These are phyloP conservation scores for Chlorella sorokiniana DNA, from an alignment of 139 green algal species.

Conservation along the genomic window DNA sequence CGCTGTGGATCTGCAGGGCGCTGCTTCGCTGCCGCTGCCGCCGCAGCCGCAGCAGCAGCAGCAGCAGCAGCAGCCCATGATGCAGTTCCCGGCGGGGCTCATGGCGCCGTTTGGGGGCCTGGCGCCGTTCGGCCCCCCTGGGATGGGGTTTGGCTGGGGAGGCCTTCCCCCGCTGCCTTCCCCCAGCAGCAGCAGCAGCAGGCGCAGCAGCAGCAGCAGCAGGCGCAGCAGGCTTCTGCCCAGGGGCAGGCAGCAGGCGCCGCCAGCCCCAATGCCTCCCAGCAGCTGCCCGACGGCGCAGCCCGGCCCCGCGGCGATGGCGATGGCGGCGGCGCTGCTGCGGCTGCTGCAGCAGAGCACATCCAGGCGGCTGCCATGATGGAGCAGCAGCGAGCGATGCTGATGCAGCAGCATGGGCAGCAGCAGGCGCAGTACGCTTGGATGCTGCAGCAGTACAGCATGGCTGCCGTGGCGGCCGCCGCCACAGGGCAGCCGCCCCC, in stretches of 20 bases:
- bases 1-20: background rate
- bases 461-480: constrained; percentile 9
- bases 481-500: constrained; percentile 11
- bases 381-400: constrained; percentile 10
- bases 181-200: constrained; percentile 11
- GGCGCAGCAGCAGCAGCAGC: background rate
- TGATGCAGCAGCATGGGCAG: constrained; percentile 9
- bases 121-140: background rate
- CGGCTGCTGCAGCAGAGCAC: background rate
- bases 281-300: background rate
- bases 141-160: constrained; percentile 11
- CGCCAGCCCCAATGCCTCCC: background rate
- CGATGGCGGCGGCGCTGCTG: background rate
- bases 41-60: constrained; percentile 13
- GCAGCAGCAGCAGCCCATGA: background rate
- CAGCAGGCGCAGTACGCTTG: constrained; percentile 25
- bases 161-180: background rate
- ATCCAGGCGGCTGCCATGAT: background rate
- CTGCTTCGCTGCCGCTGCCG: background rate
- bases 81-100: constrained; percentile 4
- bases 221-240: constrained; percentile 9
- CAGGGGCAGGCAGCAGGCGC: background rate
- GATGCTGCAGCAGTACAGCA: constrained; percentile 33
- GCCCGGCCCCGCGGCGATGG: background rate
- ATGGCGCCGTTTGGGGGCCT: constrained; percentile 2